Evolutionary conservation across 805 yeast genomes (phyloP).

Genomic region (Metschnikowia peoriensis): DNA sequence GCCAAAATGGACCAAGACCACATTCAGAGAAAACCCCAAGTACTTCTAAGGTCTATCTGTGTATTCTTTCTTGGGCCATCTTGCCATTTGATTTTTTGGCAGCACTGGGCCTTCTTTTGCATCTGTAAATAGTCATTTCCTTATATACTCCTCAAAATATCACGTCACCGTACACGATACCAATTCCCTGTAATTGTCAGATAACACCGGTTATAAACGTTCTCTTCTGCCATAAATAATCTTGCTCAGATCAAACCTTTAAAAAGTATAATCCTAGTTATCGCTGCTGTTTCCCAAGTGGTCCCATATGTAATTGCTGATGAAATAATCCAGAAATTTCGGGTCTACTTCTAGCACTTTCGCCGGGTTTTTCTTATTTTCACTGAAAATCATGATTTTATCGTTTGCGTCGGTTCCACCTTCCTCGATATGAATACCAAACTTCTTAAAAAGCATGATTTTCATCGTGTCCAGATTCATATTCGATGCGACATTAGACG

Average conservation of each 20-base stretch:
- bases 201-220: not conserved
- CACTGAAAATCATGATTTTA: constrained; percentile 48
- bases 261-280: not conserved
- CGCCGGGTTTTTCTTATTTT: constrained; percentile 41
- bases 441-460: constrained; percentile 55
- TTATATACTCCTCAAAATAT: not conserved
- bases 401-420: constrained; percentile 21
- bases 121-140: constrained; percentile 6
- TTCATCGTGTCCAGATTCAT: constrained; percentile 49
- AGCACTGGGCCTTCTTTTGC: not conserved
- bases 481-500: constrained; percentile 31
- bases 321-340: constrained; percentile 63
- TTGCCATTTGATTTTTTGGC: not conserved
- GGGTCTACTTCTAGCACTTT: constrained; percentile 52
- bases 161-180: not conserved
- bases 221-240: too few species aligned
- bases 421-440: constrained; percentile 54
- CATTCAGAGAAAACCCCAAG: constrained; percentile 77
- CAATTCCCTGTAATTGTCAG: not conserved
- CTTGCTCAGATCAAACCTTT: too few species aligned
- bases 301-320: constrained; percentile 80
- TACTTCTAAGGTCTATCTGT: constrained; percentile 43
- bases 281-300: constrained; percentile 27
- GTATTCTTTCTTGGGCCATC: not conserved
- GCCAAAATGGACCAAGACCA: constrained; percentile 88